Evolutionary conservation across 2,329 filamentous ascomycete genomes (phyloP).

Genomic region (Sporothrix schenckii): DNA sequence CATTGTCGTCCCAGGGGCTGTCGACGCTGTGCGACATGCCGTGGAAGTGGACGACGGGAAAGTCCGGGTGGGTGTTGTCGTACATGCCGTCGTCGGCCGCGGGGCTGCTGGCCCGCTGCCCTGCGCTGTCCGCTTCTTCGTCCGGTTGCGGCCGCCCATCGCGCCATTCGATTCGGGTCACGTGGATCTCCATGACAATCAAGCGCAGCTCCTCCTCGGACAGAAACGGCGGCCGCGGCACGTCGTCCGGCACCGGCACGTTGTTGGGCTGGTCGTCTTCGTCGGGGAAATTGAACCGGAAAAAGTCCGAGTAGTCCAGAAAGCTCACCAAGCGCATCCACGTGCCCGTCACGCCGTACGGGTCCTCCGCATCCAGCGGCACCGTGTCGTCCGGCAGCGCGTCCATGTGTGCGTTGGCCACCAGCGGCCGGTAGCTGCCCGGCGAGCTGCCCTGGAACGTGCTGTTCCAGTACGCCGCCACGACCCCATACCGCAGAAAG

Average conservation of each 20-base stretch:
- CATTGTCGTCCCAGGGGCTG: conserved; percentile 67
- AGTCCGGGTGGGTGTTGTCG: conserved; percentile 53
- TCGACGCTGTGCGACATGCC: conserved; percentile 66
- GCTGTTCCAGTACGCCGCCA: conserved; percentile 57
- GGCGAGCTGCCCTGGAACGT: conserved; percentile 61
- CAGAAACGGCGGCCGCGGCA: conserved; percentile 57
- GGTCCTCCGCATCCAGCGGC: conserved; percentile 60
- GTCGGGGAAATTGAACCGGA: conserved; percentile 68
- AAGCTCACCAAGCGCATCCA: conserved; percentile 63
- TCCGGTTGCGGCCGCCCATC: not conserved
- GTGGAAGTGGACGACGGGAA: conserved; percentile 69
- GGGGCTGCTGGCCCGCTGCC: not conserved
- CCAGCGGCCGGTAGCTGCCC: conserved; percentile 50
- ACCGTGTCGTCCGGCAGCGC: conserved; percentile 35
- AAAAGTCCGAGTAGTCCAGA: conserved; percentile 72
- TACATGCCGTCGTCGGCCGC: conserved; percentile 47
- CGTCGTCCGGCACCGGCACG: conserved; percentile 43
- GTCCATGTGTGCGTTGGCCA: conserved; percentile 42
- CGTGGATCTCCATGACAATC: conserved; percentile 67
- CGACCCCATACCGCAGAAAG: conserved; percentile 49
- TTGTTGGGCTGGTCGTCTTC: conserved; percentile 41
- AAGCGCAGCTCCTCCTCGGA: conserved; percentile 69
- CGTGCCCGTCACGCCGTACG: conserved; percentile 70
- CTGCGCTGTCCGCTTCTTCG: conserved; percentile 1
- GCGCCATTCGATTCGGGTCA: conserved; percentile 63